phyloP scores from a whole-genome alignment of 768 basidiomycete species.

The Rhodosporidiobolus odoratus region DNA sequence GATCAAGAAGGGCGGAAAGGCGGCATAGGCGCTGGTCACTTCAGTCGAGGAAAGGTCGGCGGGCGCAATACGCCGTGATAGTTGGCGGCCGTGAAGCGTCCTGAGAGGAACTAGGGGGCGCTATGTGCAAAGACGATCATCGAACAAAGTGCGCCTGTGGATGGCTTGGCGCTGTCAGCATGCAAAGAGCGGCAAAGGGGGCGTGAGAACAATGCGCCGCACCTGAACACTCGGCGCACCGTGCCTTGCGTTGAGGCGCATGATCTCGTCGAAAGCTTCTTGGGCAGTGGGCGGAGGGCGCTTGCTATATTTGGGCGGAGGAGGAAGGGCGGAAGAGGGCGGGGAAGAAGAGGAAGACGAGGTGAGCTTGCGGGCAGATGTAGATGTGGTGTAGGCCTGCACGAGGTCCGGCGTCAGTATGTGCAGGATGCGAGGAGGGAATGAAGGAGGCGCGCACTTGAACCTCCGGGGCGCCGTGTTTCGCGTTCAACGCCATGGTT shows the following conservation, averaged over 20 bases:
- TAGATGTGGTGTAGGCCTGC: conserved; percentile 8
- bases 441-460: conserved; percentile 6
- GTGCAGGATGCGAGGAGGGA: background rate
- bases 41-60: too few relatives aligned
- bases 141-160: too few relatives aligned
- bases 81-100: too few relatives aligned
- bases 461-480: conserved; percentile 15
- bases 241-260: conserved; percentile 1
- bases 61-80: too few relatives aligned
- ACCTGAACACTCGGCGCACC: conserved; percentile 14
- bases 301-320: background rate
- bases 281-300: background rate
- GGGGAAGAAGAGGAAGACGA: conserved; percentile 4
- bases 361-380: background rate
- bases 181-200: too few relatives aligned
- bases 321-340: background rate
- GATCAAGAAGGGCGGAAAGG: too few relatives aligned
- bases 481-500: conserved; percentile 22
- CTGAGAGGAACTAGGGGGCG: too few relatives aligned
- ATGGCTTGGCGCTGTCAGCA: too few relatives aligned
- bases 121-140: too few relatives aligned
- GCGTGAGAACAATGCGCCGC: background rate
- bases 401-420: background rate
- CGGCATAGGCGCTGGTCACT: too few relatives aligned
- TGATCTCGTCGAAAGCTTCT: conserved; percentile 8